Evolutionary conservation across 805 yeast genomes (phyloP).

Genomic region (Kuraishia floccosa): DNA sequence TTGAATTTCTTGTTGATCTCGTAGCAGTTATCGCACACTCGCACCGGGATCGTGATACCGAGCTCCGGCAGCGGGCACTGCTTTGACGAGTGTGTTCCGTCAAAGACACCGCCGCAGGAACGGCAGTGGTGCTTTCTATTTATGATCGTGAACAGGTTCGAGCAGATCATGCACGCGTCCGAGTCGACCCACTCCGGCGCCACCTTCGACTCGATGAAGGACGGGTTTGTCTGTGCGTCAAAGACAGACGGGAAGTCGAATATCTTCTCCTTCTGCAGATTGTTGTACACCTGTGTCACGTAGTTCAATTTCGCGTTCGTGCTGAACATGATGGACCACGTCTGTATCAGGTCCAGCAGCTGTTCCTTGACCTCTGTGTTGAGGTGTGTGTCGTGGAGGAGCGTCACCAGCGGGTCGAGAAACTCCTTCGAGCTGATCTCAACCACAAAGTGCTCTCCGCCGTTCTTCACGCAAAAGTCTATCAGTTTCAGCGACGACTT

Average conservation of each 20-base stretch:
- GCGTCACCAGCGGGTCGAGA: conserved; percentile 60
- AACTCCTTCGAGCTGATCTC: conserved; percentile 82
- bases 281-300: conserved; percentile 49
- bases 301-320: conserved; percentile 55
- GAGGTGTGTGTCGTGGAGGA: conserved; percentile 16
- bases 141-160: conserved; percentile 64
- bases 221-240: conserved; percentile 25
- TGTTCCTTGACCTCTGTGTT: conserved; percentile 46
- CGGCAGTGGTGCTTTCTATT: conserved; percentile 95
- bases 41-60: conserved; percentile 80
- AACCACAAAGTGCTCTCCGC: conserved; percentile 74
- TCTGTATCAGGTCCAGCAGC: conserved; percentile 55
- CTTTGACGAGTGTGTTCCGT: conserved; percentile 77
- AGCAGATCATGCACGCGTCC: conserved; percentile 91
- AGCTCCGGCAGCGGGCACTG: conserved; percentile 62
- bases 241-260: conserved; percentile 52
- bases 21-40: conserved; percentile 89
- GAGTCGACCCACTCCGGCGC: conserved; percentile 98
- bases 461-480: conserved; percentile 86
- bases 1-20: conserved; percentile 19
- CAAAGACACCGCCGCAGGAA: conserved; percentile 91
- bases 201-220: conserved; percentile 73
- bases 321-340: conserved; percentile 68
- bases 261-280: conserved; percentile 45
- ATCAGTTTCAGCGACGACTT: conserved; percentile 63